phyloP scores from a whole-genome alignment of 2,329 filamentous ascomycete genomes.

The Stromatinia cepivora region DNA sequence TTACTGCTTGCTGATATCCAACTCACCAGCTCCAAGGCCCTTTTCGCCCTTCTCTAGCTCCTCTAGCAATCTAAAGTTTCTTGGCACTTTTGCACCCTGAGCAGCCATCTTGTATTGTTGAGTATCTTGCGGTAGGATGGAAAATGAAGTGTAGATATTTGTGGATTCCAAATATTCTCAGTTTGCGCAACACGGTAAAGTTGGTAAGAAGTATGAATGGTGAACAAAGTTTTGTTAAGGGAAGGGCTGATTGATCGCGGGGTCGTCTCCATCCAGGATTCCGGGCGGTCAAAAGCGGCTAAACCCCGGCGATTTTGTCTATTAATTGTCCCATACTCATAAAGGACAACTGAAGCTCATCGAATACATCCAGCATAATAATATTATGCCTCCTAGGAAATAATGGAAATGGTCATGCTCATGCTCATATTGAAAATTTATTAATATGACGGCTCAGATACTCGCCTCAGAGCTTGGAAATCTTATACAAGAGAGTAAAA shows the following conservation, averaged over 20 bases:
- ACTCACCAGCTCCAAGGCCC: constrained; percentile 81
- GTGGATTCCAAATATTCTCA: not conserved
- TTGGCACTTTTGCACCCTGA: constrained; percentile 70
- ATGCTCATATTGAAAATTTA: constrained; percentile 22
- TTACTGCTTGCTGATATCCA: constrained; percentile 19
- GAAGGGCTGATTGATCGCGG: constrained; percentile 11
- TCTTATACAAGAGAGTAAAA: constrained; percentile 92
- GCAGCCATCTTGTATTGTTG: constrained; percentile 34
- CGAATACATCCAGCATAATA: not conserved
- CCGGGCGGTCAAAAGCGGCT: constrained; percentile 22
- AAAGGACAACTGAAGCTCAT: constrained; percentile 21
- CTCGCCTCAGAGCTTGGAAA: constrained; percentile 84
- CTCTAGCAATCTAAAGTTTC: constrained; percentile 94
- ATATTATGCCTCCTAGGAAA: constrained; percentile 16
- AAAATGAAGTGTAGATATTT: not conserved
- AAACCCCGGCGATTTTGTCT: constrained; percentile 7
- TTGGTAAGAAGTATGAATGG: constrained; percentile 7
- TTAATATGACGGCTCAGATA: constrained; percentile 82
- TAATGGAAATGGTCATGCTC: constrained; percentile 36
- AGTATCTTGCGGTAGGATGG: not conserved
- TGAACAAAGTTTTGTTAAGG: constrained; percentile 7
- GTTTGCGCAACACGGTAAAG: not conserved
- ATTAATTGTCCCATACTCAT: not conserved
- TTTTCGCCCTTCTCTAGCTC: constrained; percentile 99
- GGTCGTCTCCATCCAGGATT: constrained; percentile 2